phyloP scores from a whole-genome alignment of 805 yeast species.

The Huiozyma sinensis region DNA sequence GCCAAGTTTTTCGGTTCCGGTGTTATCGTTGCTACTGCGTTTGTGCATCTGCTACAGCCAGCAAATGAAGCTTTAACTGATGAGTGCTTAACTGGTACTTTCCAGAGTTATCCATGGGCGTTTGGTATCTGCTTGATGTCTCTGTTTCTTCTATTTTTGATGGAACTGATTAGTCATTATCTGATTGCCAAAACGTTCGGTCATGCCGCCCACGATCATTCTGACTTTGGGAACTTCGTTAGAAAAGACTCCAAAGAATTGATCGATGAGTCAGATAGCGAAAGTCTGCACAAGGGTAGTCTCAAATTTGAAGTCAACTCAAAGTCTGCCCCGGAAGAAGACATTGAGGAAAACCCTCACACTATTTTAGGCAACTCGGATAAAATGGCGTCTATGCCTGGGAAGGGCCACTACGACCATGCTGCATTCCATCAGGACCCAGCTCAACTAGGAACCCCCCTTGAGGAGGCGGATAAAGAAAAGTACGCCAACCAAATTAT shows the following conservation, averaged over 20 bases:
- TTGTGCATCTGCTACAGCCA: constrained; percentile 62
- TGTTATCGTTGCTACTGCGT: constrained; percentile 73
- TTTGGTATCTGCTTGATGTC: constrained; percentile 44
- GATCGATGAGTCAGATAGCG: constrained; percentile 1
- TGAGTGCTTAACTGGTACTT: constrained; percentile 54
- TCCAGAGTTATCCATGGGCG: constrained; percentile 45
- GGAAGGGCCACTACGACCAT: constrained; percentile 8
- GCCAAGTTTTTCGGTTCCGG: constrained; percentile 78
- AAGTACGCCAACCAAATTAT: constrained; percentile 47
- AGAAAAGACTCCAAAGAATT: not conserved
- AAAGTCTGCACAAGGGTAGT: not conserved
- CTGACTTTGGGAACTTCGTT: not conserved
- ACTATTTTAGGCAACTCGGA: not conserved
- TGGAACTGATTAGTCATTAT: constrained; percentile 40
- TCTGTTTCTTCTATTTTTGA: constrained; percentile 35
- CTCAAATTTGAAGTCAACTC: not conserved
- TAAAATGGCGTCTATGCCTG: constrained; percentile 5
- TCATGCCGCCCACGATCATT: constrained; percentile 5
- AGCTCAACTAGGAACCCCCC: constrained; percentile 7
- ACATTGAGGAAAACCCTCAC: not conserved
- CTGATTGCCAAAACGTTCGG: constrained; percentile 30
- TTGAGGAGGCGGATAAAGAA: constrained; percentile 27
- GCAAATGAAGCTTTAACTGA: constrained; percentile 46
- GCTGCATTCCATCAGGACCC: constrained; percentile 10
- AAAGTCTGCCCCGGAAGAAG: not conserved